Conservation (phyloP, 768 basidiomycete genomes). For the Trametes maxima region DNA sequence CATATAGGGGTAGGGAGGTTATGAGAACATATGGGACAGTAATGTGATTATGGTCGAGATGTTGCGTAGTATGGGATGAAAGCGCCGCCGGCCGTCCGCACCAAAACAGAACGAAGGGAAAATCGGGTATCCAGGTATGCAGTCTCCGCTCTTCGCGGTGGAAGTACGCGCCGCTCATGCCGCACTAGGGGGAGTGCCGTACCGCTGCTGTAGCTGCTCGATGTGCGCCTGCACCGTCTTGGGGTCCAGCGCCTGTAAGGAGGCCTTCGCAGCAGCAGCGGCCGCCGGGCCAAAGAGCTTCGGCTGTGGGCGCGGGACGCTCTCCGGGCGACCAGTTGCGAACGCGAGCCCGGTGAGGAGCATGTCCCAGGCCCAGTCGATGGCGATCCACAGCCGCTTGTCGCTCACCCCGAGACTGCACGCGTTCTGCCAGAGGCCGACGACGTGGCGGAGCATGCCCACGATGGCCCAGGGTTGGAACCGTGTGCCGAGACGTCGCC, state of each 20-base stretch:
- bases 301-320: slow-evolving; percentile 16
- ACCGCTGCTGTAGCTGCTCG: background rate
- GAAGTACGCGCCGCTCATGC: background rate
- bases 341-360: slow-evolving; percentile 54
- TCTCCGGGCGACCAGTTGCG: slow-evolving; percentile 10
- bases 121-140: slow-evolving; percentile 3
- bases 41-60: background rate
- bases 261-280: background rate
- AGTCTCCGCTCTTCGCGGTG: slow-evolving; percentile 7
- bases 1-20: background rate
- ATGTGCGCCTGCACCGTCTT: background rate
- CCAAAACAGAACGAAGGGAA: slow-evolving; percentile 14
- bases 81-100: slow-evolving; percentile 12
- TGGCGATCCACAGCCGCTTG: slow-evolving; percentile 62
- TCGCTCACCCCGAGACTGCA: slow-evolving; percentile 71
- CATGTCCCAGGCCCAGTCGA: slow-evolving; percentile 71
- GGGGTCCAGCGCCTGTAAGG: background rate
- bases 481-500: slow-evolving; percentile 28
- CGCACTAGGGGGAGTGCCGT: background rate
- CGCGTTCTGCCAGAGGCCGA: slow-evolving; percentile 74
- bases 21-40: slow-evolving; percentile 1
- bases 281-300: background rate
- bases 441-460: slow-evolving; percentile 49
- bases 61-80: background rate
- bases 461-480: slow-evolving; percentile 47